A percentile compares a stretch with the other conserved stretches of the same genome.
Evolutionary conservation across 2,329 filamentous ascomycete species (phyloP).

Genomic region (Penicillium hesseltinei): DNA sequence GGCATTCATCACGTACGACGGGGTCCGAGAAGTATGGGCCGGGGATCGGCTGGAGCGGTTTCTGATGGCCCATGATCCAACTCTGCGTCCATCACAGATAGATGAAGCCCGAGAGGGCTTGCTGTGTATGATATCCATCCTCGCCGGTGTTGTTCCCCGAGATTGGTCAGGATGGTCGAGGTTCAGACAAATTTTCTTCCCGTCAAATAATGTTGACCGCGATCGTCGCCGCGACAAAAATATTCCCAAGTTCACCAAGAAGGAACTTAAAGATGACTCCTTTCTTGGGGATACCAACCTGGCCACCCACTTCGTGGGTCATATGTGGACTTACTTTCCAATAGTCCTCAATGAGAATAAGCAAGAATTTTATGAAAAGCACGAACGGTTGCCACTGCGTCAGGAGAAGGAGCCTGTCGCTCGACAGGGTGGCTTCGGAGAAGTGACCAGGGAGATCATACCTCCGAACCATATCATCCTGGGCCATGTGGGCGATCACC

Average conservation of each 20-base stretch:
- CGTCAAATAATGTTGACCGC: neutral
- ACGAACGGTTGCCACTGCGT: neutral
- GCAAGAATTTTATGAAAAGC: neutral
- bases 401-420: neutral
- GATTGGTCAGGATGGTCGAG: constrained; percentile 13
- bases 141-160: constrained; percentile 4
- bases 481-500: neutral
- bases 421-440: neutral
- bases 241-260: constrained; percentile 4
- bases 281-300: neutral
- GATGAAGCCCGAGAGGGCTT: neutral
- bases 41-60: constrained; percentile 9
- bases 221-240: constrained; percentile 5
- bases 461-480: neutral
- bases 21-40: constrained; percentile 11
- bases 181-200: constrained; percentile 13
- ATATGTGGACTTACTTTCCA: neutral
- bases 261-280: neutral
- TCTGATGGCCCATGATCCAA: constrained; percentile 1
- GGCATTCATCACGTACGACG: constrained; percentile 9
- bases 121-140: constrained; percentile 13
- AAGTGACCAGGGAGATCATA: neutral
- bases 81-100: neutral
- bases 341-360: neutral
- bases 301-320: neutral